Conservation (phyloP, 108 stramenopile species). For the Cylindrotheca closterium region DNA sequence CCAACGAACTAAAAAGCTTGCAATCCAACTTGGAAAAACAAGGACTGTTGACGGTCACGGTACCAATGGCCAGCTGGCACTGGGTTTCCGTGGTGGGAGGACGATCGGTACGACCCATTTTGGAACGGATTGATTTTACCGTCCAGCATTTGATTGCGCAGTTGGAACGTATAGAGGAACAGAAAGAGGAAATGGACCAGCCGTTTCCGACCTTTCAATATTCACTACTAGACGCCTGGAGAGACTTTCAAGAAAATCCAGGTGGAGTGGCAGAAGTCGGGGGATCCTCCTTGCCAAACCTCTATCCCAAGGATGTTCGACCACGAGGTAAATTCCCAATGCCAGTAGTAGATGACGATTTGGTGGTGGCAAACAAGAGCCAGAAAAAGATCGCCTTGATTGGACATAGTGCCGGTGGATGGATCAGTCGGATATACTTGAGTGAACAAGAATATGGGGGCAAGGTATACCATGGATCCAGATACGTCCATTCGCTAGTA, state of each 20-base stretch:
- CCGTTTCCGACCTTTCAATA: slow-evolving; percentile 47
- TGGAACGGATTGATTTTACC: slow-evolving; percentile 69
- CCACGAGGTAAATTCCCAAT: slow-evolving; percentile 52
- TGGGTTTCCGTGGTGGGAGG: slow-evolving; percentile 76
- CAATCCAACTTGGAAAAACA: slow-evolving; percentile 37
- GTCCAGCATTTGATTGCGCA: slow-evolving; percentile 57
- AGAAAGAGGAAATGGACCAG: slow-evolving; percentile 4
- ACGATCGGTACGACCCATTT: slow-evolving; percentile 59
- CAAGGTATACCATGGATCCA: slow-evolving; percentile 47
- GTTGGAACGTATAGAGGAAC: slow-evolving; percentile 34
- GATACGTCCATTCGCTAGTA: slow-evolving; percentile 57
- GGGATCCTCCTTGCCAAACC: slow-evolving; percentile 54
- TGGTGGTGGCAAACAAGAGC: slow-evolving; percentile 39
- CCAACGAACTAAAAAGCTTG: slow-evolving; percentile 52
- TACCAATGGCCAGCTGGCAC: slow-evolving; percentile 75
- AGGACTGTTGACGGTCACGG: slow-evolving; percentile 61
- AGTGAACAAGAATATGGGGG: slow-evolving; percentile 60
- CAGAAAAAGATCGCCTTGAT: slow-evolving; percentile 19
- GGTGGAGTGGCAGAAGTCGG: slow-evolving; percentile 67
- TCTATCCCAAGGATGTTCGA: slow-evolving; percentile 55
- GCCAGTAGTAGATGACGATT: slow-evolving; percentile 13
- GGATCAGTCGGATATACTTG: slow-evolving; percentile 66
- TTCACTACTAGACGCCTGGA: slow-evolving; percentile 46
- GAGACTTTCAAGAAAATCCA: slow-evolving; percentile 65
- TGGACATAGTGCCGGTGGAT: slow-evolving; percentile 57